Evolutionary conservation across 1,284 basidiomycete species (phyloP), one percentile per base, ranked within the genome.

Genomic region (Cryptococcus sp.): DNA sequence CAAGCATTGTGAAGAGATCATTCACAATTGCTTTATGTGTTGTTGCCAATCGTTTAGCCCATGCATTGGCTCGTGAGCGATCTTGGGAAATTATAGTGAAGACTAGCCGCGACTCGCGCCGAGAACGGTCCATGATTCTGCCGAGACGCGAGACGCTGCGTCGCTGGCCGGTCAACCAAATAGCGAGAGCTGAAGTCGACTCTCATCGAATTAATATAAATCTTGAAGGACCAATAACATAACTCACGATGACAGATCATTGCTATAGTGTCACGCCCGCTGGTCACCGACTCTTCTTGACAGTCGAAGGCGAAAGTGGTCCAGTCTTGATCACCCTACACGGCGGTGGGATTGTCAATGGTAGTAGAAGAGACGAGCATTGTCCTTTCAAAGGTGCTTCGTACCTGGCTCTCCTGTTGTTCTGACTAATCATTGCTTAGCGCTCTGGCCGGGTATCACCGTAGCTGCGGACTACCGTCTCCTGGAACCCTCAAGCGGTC

Each of bases 311-410:
- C 19, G 17, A 19, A 8, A 23, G 23, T 5, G 40, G 48, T 7
- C 48, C 55, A 17, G 55, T 56, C 13, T 43, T 56, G 48, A 56
- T 56, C 15, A 45, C 48, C 17, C 17, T 56, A 23, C 55, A 56
- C 38, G 55, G 55, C 22, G 55, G 55, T n/a, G 55, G 55, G 48
- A 56, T 56, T 27, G 48, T 56, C 35, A 27, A 23, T n/a, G 55
- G 55, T 6, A 50, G 55, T 35, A 17, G 55, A 19, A 5, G 20
- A 16, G 53, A 54, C 39, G 45, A 16, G 22, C 45, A 54, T 48
- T 20, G 20, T 27, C 53, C 53, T 35, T 19, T 49, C 47, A 49
- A 30, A 35, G 47, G 47, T 49, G 47, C 19, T 20, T 25, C 30
- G 42, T 23, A 25, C 41, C 20, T 35, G 23, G 20, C 20, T 7